Evolutionary conservation across 148 eudicot species (phyloP), one percentile per base, ranked within the genome.

Genomic region (Arctostaphylos glauca): DNA sequence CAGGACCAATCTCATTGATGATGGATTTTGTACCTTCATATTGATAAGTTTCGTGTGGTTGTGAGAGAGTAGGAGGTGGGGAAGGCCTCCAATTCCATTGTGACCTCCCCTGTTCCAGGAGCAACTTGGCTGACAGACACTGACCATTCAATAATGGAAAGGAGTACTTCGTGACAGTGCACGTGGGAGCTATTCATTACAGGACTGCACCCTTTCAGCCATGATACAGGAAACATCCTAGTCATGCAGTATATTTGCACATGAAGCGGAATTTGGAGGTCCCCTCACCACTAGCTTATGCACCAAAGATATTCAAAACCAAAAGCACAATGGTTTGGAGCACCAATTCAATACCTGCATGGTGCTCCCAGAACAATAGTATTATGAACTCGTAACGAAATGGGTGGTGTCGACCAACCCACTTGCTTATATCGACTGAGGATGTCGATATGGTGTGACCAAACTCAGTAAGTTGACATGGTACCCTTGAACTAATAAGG

Each of bases 51-150:
- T 49, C 38, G 60, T 52, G 38, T 80, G 50, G 48, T 18, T 53
- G 10, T 31, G 50, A 80, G 76, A 41, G 62, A 52, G 19, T 31
- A 59, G 47, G 41, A 38, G 80, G 80, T 55, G 71, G 50, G 64
- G 76, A 31, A 2, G 31, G 58, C 38, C 46, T 38, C 62, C 67
- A 62, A 31, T 50, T 62, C 49, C 13, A 50, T 31, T 19, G 76
- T 80, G 82, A 52, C 15, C 2, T 80, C 62, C 64, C 62, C 64
- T 80, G 73, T 80, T 58, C 21, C 53, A 48, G 46, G 23, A 80
- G 73, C 82, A 80, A 80, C 74, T 80, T 80, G 82, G 62, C 5
- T 47, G 18, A 60, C 43, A 79, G 71, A 46, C 71, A 49, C 25
- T 48, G 47, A 64, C 75, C 12, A 49, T 64, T 67, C 47, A 80